Evolutionary conservation across 345 rosid species (phyloP).

Genomic region (Gynandropsis gynandra): DNA sequence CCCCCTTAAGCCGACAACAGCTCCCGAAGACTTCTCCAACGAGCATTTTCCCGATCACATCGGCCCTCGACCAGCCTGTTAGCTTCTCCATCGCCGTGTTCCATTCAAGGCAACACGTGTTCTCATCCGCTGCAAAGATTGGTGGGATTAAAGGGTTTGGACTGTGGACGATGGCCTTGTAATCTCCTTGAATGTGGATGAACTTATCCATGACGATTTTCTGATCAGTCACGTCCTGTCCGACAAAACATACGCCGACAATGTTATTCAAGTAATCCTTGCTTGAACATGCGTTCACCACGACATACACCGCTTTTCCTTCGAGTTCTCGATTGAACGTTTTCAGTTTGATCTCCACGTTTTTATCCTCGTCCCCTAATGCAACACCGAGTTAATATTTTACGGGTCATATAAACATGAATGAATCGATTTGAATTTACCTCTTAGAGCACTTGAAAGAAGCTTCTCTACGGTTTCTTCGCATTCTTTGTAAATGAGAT

Average conservation of each 20-base stretch:
- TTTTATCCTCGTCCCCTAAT: conserved; percentile 76
- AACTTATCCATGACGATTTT: conserved; percentile 95
- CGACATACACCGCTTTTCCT: conserved; percentile 67
- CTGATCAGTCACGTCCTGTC: conserved; percentile 87
- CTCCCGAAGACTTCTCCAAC: conserved; percentile 93
- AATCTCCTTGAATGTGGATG: conserved; percentile 83
- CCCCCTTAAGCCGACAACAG: conserved; percentile 80
- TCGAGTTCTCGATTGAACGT: conserved; percentile 53
- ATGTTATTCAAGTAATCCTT: conserved; percentile 76
- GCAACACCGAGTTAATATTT: background rate
- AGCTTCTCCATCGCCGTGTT: conserved; percentile 96
- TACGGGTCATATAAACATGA: background rate
- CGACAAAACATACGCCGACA: conserved; percentile 96
- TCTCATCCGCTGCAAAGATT: conserved; percentile 89
- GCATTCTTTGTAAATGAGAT: conserved; percentile 69
- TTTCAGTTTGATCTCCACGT: conserved; percentile 84
- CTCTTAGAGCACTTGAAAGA: conserved; percentile 65
- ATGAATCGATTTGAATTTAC: no score
- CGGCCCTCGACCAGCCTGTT: conserved; percentile 66
- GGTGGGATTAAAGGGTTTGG: conserved; percentile 96
- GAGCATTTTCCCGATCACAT: conserved; percentile 77
- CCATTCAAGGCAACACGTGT: conserved; percentile 91
- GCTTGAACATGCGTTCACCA: conserved; percentile 94
- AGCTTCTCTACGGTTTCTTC: conserved; percentile 70
- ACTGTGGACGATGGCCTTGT: conserved; percentile 83